Evolutionary conservation across 2,329 filamentous ascomycete genomes (phyloP).

Genomic region (Aphanoascus verrucosus): DNA sequence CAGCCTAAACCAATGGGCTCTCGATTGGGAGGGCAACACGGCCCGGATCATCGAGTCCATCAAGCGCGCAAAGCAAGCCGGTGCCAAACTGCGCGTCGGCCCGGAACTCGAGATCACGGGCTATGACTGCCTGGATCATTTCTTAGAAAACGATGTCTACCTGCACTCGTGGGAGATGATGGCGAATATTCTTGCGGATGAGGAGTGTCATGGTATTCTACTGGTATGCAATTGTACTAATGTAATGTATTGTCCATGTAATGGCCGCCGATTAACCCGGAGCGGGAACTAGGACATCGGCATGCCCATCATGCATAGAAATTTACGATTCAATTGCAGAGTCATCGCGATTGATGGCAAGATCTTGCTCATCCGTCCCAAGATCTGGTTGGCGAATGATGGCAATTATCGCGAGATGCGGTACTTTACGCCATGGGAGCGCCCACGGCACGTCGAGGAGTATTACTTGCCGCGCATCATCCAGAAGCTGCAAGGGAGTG

Average conservation of each 20-base stretch:
- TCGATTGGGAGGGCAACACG: conserved; percentile 53
- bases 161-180: conserved; percentile 52
- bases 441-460: conserved; percentile 43
- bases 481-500: conserved; percentile 20
- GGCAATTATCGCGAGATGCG: conserved; percentile 44
- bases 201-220: conserved; percentile 51
- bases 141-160: conserved; percentile 37
- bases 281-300: conserved; percentile 11
- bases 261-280: not conserved
- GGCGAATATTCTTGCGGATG: conserved; percentile 47
- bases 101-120: conserved; percentile 31
- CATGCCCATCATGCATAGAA: conserved; percentile 47
- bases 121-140: conserved; percentile 17
- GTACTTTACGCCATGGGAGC: conserved; percentile 53
- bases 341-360: conserved; percentile 53
- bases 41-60: conserved; percentile 55
- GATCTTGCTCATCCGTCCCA: conserved; percentile 56
- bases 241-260: not conserved
- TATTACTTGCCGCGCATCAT: conserved; percentile 52
- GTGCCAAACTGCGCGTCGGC: conserved; percentile 49
- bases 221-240: not conserved
- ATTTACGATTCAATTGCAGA: conserved; percentile 53
- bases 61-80: conserved; percentile 44
- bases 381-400: conserved; percentile 58
- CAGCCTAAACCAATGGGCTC: conserved; percentile 24